These are phyloP conservation scores for Fraxinus latifolia DNA, from an alignment of 305 asterid genomes.

Conservation along the genomic window DNA sequence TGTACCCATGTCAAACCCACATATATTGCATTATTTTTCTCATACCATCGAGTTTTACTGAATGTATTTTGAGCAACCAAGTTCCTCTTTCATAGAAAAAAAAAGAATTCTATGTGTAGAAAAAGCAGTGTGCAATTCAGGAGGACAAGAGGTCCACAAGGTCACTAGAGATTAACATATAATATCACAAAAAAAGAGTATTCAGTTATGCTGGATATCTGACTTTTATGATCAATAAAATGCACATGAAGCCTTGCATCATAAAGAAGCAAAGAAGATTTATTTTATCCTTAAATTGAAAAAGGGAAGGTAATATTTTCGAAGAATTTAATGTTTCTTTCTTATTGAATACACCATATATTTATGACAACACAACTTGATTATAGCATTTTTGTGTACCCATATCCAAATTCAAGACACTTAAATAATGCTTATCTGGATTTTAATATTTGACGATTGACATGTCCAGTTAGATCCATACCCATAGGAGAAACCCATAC, in stretches of 20 bases:
- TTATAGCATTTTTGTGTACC: background rate
- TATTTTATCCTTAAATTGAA: background rate
- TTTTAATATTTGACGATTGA: background rate
- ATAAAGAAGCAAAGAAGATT: background rate
- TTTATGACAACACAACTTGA: background rate
- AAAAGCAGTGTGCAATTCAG: background rate
- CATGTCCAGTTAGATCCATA: background rate
- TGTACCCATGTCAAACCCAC: background rate
- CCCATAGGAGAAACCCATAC: background rate
- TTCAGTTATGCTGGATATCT: slow-evolving; percentile 1
- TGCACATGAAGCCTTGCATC: background rate
- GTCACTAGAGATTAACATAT: background rate
- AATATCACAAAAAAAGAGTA: background rate
- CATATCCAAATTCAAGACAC: background rate
- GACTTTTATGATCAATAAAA: background rate
- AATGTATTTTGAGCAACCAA: slow-evolving; percentile 7
- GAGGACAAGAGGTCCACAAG: background rate
- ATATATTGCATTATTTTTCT: background rate
- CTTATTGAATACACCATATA: background rate
- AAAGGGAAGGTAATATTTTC: background rate
- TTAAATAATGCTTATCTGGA: background rate
- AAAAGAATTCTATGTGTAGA: background rate
- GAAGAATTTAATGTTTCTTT: background rate
- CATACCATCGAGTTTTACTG: background rate
- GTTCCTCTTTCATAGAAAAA: background rate